Base-by-base conservation (phyloP, 768 basidiomycete species). In the Leccinum barrowsii region DNA sequence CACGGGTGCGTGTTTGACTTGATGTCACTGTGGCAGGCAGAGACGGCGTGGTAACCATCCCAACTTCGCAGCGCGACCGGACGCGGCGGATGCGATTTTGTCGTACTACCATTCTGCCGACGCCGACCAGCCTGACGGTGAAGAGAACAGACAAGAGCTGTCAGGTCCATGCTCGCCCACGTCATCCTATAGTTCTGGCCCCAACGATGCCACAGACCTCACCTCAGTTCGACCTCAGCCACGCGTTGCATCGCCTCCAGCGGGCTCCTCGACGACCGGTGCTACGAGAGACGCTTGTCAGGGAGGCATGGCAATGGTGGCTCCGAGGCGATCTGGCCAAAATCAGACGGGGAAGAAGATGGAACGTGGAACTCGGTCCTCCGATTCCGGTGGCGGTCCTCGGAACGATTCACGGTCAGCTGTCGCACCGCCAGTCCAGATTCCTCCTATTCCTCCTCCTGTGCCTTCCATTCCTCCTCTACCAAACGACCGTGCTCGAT, bases 381-480 rank as follows among this genome's bases (percentile, higher is more conserved):
- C 65, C 71, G 60, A 61, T 56, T 65, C 59, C 58, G 61, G 55
- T 72, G 65, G 69, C 65, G 64, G 68, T 57, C 68, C 70, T 44
- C 64, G 71, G 5, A 58, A 68, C 47, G 63, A 63, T 59, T 60
- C 77, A 56, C 75, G 73, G 47, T n/a, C 47, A 48, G 47, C 90
- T 61, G 84, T 90, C 59, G 85, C 86, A 54, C 89, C 87, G 52
- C 86, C 87, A 40, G 89, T 89, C 70, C 85, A 84, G 62, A 78
- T 83, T 8, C 78, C 40, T 42, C 40, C 40, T 42, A n/a, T 11
- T 5, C 40, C 80, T 15, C 75, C 80, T 12, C 83, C 85, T 59
- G 64, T 75, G 42, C 55, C 64, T 58, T 62, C 66, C 69, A 64
- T 65, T 52, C 13, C 44, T 21, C 34, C 54, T 50, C 47, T 59